phyloP scores from a whole-genome alignment of 2,329 filamentous ascomycete genomes.

The Lachnellula hyalina region DNA sequence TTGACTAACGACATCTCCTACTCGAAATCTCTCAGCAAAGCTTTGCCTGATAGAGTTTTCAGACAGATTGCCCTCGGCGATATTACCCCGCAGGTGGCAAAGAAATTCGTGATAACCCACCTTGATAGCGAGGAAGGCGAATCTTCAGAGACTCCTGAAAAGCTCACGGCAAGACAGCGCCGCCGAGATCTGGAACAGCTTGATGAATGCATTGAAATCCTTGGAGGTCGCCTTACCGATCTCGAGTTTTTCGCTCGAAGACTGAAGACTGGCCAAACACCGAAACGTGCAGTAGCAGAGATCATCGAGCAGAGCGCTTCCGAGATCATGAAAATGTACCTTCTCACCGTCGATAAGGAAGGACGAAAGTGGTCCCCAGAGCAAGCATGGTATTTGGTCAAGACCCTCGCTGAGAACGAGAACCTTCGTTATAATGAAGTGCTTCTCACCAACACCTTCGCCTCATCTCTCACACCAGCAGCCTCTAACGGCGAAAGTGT shows the following conservation, averaged over 20 bases:
- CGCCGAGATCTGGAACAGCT: slow-evolving; percentile 59
- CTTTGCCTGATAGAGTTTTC: slow-evolving; percentile 87
- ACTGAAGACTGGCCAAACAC: slow-evolving; percentile 80
- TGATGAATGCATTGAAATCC: slow-evolving; percentile 71
- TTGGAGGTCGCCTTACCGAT: slow-evolving; percentile 92
- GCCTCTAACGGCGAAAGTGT: slow-evolving; percentile 64
- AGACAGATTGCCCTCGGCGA: slow-evolving; percentile 81
- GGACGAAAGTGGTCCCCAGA: slow-evolving; percentile 69
- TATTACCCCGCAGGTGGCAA: slow-evolving; percentile 78
- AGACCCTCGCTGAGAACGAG: slow-evolving; percentile 63
- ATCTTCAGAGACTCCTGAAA: slow-evolving; percentile 26
- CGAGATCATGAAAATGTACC: slow-evolving; percentile 90
- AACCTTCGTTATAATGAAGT: slow-evolving; percentile 80
- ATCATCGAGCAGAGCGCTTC: slow-evolving; percentile 86
- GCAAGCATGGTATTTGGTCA: slow-evolving; percentile 88
- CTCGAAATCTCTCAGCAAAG: slow-evolving; percentile 79
- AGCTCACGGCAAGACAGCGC: slow-evolving; percentile 29
- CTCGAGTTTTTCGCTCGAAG: slow-evolving; percentile 90
- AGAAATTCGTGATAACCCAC: slow-evolving; percentile 82
- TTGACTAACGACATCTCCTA: slow-evolving; percentile 85
- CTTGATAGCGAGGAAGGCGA: slow-evolving; percentile 46
- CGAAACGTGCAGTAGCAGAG: slow-evolving; percentile 73
- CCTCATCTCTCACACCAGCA: slow-evolving; percentile 43
- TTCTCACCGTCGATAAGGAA: slow-evolving; percentile 51
- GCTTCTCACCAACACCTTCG: slow-evolving; percentile 70